A percentile compares a stretch with the other conserved stretches of the same genome.
Conservation (phyloP, 805 yeast species). For the Teunomyces panamensis region DNA sequence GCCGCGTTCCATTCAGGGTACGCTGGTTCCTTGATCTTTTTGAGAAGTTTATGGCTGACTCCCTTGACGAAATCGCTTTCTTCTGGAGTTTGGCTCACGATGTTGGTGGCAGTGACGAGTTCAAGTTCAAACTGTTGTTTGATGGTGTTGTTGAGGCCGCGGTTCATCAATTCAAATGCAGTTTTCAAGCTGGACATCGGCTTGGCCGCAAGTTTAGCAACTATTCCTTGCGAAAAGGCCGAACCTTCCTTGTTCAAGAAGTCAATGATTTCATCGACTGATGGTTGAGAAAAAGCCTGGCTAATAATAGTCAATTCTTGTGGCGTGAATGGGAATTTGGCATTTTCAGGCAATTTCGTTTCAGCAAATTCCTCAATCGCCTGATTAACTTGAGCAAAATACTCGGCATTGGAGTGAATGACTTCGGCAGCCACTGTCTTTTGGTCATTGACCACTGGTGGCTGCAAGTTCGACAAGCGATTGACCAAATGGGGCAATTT, state of each 20-base stretch:
- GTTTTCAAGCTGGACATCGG: constrained; percentile 80
- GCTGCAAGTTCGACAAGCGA: constrained; percentile 62
- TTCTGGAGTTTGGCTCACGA: constrained; percentile 55
- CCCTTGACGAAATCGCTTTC: constrained; percentile 63
- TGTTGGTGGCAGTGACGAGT: constrained; percentile 68
- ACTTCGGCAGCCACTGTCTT: constrained; percentile 22
- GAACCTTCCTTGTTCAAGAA: constrained; percentile 54
- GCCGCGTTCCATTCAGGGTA: constrained; percentile 40
- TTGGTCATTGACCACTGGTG: constrained; percentile 33
- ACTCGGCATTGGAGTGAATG: constrained; percentile 31
- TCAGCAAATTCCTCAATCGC: constrained; percentile 78
- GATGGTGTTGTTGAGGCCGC: constrained; percentile 57
- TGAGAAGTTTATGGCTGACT: constrained; percentile 59
- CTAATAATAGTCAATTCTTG: constrained; percentile 67
- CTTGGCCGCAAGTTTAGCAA: constrained; percentile 56
- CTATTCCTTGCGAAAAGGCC: constrained; percentile 61
- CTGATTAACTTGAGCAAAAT: constrained; percentile 58
- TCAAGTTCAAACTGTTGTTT: constrained; percentile 70
- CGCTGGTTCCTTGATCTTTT: constrained; percentile 59
- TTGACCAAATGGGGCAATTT: constrained; percentile 59
- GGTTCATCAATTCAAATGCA: constrained; percentile 63
- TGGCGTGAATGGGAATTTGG: constrained; percentile 53
- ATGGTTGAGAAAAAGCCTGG: constrained; percentile 53
- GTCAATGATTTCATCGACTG: constrained; percentile 55
- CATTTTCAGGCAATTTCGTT: constrained; percentile 56